Percentiles rank a stretch among this genome's conserved stretches.
These are phyloP conservation scores for Terfezia claveryi DNA, from an alignment of 495 filamentous ascomycete genomes.

Conservation along the genomic window DNA sequence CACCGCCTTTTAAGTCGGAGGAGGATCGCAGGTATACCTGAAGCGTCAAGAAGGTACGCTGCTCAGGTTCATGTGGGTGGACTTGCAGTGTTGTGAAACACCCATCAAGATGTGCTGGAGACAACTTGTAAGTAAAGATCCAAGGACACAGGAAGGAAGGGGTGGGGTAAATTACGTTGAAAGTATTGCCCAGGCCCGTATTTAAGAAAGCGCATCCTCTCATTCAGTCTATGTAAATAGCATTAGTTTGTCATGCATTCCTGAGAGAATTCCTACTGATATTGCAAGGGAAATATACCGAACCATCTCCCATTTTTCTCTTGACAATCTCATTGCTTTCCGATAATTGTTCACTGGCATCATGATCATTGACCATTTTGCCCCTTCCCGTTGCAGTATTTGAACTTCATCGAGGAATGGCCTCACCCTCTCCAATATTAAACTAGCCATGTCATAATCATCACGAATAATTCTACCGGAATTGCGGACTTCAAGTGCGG, in stretches of 20 bases:
- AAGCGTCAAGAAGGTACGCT: conserved; percentile 34
- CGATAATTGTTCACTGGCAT: no score
- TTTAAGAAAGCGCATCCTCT: conserved; percentile 40
- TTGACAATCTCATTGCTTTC: no score
- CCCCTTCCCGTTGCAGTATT: neutral
- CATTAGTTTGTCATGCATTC: no score
- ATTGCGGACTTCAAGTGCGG: conserved; percentile 20
- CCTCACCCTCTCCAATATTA: conserved; percentile 29
- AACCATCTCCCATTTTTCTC: no score
- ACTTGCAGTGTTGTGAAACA: conserved; percentile 32
- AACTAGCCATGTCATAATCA: conserved; percentile 27
- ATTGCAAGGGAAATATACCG: no score
- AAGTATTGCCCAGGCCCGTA: conserved; percentile 45
- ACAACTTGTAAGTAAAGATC: no score
- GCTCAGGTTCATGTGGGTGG: conserved; percentile 29
- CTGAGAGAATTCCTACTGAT: no score
- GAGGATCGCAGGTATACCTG: conserved; percentile 46
- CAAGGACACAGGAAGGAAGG: no score
- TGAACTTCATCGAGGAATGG: conserved; percentile 26
- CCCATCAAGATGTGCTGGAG: neutral
- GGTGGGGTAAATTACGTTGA: conserved; percentile 25
- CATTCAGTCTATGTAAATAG: conserved; percentile 28
- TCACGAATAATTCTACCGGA: conserved; percentile 43
- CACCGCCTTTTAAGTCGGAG: conserved; percentile 26
- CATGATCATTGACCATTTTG: no score